Evolutionary conservation across 2,329 filamentous ascomycete genomes (phyloP).

Genomic region (Cladosporium colombiae): DNA sequence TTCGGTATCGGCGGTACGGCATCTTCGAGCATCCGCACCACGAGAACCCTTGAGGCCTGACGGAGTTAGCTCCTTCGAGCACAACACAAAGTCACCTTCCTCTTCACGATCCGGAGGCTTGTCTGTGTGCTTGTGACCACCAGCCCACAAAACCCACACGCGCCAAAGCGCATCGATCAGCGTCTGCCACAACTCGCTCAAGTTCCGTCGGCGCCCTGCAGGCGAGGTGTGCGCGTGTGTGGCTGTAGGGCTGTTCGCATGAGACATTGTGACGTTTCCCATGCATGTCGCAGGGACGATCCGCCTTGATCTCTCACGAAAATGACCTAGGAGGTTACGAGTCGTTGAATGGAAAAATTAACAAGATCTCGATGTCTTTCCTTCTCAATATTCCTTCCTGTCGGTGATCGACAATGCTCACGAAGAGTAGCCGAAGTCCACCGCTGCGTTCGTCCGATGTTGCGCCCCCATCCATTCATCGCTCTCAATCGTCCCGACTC

Average conservation of each 20-base stretch:
- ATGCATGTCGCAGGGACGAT: slow-evolving; percentile 2
- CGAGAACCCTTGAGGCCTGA: neutral
- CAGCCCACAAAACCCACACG: neutral
- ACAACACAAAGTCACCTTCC: neutral
- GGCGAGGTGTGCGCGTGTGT: neutral
- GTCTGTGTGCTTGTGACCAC: neutral
- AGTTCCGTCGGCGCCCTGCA: neutral
- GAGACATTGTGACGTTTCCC: neutral
- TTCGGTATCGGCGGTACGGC: neutral
- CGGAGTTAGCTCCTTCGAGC: neutral
- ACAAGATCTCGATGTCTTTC: slow-evolving; percentile 2
- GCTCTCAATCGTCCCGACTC: neutral
- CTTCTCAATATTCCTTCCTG: neutral
- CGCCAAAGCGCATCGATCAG: neutral
- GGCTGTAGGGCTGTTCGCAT: slow-evolving; percentile 4
- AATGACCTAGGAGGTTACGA: neutral
- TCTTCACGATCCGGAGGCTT: neutral
- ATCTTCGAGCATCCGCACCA: neutral
- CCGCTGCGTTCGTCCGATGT: neutral
- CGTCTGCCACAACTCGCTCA: neutral
- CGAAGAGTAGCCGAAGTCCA: neutral
- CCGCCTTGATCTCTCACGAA: neutral
- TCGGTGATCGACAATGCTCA: neutral
- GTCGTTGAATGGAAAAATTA: neutral
- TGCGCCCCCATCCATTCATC: neutral